Base-by-base conservation (phyloP, 208 protist genomes). In the Lotmaria passim region DNA sequence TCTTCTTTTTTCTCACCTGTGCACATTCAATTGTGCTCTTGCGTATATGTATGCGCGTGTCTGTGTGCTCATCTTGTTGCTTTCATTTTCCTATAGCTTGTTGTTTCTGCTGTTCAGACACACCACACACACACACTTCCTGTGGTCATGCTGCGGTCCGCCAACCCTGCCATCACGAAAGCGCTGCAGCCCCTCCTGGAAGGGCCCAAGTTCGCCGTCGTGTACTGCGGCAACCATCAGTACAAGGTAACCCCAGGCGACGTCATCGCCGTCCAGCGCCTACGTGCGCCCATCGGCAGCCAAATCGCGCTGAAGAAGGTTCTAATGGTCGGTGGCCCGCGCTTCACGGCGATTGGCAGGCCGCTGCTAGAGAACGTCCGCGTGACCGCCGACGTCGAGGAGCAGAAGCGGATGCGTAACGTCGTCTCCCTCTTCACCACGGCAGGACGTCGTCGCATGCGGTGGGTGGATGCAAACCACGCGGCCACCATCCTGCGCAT, bases 341-440 rank as follows among this genome's bases (percentile, higher is more conserved):
- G 83, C 50, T 98, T 97, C 58, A 96, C 91, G 10, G 93, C 93
- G 31, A 76, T 98, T 44, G 94, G 94, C 19, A 81, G 93, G 2
- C 94, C 94, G 17, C 69, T 97, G 21, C 75, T 98, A 8, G 63
- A 79, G 31, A 43, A 81, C 41, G 86, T 79, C 0, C 73, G 82
- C 8, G 89, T 97, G 19, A 86, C 70, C 7, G 93, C 87, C 7
- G 83, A 88, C 26, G 93, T 97, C 10, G 93, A 97, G 71, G 90
- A 98, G 79, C 93, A 98, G 61, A 95, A 91, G 59, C 79, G 85
- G 14, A 89, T 95, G 87, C 87, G 91, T 36, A 95, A 94, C 68
- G 81, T 93, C 3, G 85, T 96, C 11, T 95, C 89, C 14, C 76
- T 94, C 21, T 93, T 92, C 69, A 68, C 77, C n/a, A 86, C 83